These are phyloP conservation scores for Candida nanaspora DNA, from an alignment of 805 yeast species.

Conservation along the genomic window DNA sequence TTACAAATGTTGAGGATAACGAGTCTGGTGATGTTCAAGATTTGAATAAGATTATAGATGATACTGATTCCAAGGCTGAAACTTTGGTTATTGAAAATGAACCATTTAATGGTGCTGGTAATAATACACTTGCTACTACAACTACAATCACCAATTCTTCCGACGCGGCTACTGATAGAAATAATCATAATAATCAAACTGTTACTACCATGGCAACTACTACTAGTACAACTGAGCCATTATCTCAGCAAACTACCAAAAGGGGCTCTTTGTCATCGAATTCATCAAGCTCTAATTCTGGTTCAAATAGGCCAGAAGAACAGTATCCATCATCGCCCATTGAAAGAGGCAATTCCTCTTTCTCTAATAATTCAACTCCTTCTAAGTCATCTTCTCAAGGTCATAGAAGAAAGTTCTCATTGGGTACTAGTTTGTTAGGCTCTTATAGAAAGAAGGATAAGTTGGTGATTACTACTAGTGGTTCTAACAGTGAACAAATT, in stretches of 20 bases:
- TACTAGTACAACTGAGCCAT: constrained; percentile 12
- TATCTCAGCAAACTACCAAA: constrained; percentile 13
- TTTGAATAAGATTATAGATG: constrained; percentile 6
- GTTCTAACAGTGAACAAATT: constrained; percentile 21
- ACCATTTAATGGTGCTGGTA: no score
- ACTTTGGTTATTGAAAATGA: background rate
- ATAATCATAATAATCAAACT: constrained; percentile 17
- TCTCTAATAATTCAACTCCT: constrained; percentile 19
- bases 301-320: constrained; percentile 10
- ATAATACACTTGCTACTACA: no score
- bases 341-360: constrained; percentile 5
- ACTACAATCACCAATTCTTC: background rate
- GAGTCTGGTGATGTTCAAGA: background rate
- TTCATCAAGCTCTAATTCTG: constrained; percentile 2
- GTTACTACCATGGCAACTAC: constrained; percentile 9
- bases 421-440: constrained; percentile 49
- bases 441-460: constrained; percentile 42
- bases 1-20: constrained; percentile 23
- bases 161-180: constrained; percentile 1
- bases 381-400: constrained; percentile 28
- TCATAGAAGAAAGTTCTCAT: constrained; percentile 57
- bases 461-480: constrained; percentile 25
- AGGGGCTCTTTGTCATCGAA: constrained; percentile 15
- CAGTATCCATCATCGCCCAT: constrained; percentile 9
- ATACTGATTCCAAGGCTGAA: constrained; percentile 6